Conservation (phyloP, 208 protist genomes). For the Leishmania martiniquensis region DNA sequence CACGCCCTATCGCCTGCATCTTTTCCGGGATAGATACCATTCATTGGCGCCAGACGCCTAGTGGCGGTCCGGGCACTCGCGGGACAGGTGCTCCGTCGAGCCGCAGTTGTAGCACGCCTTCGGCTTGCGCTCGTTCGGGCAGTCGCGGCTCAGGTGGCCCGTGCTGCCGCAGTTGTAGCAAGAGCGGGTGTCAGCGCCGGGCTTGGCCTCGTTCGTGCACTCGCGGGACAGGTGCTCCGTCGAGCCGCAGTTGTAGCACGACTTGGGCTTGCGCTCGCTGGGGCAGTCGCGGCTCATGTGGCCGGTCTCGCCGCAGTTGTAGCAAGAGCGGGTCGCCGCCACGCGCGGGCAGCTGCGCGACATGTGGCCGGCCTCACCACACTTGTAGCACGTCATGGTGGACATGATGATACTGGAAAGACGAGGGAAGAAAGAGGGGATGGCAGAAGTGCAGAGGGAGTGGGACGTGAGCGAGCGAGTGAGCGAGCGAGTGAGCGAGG, state of each 20-base stretch:
- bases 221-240: constrained; percentile 74
- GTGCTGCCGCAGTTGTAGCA: constrained; percentile 75
- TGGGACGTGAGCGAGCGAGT: background rate
- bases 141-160: constrained; percentile 77
- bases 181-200: constrained; percentile 51
- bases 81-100: constrained; percentile 72
- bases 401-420: constrained; percentile 37
- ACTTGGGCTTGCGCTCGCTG: constrained; percentile 42
- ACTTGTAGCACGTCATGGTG: constrained; percentile 68
- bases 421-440: background rate
- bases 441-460: too few species aligned
- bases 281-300: constrained; percentile 77
- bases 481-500: background rate
- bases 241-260: constrained; percentile 80
- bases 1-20: background rate
- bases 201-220: constrained; percentile 56
- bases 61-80: constrained; percentile 68
- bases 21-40: background rate
- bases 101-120: constrained; percentile 79
- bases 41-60: background rate
- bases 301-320: constrained; percentile 58
- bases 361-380: constrained; percentile 67
- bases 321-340: constrained; percentile 52
- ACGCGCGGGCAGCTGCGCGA: constrained; percentile 51
- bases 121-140: constrained; percentile 51